Conservation (phyloP, 2,329 filamentous ascomycete species). For the Cercospora zeina region DNA sequence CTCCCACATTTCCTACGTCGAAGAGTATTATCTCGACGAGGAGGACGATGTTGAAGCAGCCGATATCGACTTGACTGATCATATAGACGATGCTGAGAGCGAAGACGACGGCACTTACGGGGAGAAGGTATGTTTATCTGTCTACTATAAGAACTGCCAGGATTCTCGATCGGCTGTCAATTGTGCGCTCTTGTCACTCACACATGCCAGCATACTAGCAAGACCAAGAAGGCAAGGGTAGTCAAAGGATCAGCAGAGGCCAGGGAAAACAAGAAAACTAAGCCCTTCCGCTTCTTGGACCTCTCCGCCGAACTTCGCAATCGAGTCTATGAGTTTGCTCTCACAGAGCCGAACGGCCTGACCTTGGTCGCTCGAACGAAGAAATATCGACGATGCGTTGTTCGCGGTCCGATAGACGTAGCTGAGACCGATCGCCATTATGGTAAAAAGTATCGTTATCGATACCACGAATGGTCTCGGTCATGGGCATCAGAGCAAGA, state of each 20-base stretch:
- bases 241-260: neutral
- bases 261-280: slow-evolving; percentile 21
- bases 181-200: neutral
- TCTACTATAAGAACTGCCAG: neutral
- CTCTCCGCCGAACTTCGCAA: slow-evolving; percentile 36
- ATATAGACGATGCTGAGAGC: neutral
- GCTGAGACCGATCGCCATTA: slow-evolving; percentile 12
- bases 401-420: slow-evolving; percentile 21
- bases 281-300: slow-evolving; percentile 34
- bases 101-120: slow-evolving; percentile 24
- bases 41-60: neutral
- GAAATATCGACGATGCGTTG: slow-evolving; percentile 29
- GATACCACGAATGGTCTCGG: neutral
- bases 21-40: slow-evolving; percentile 29
- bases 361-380: slow-evolving; percentile 28
- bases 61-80: slow-evolving; percentile 9
- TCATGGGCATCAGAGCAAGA: neutral
- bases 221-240: slow-evolving; percentile 14
- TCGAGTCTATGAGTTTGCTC: slow-evolving; percentile 36
- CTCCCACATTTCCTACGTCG: slow-evolving; percentile 32
- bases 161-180: neutral
- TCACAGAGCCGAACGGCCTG: slow-evolving; percentile 31
- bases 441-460: slow-evolving; percentile 19
- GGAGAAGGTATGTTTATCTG: slow-evolving; percentile 22
- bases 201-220: neutral